Evolutionary conservation across 1,284 basidiomycete genomes (phyloP).

Genomic region (Sanghuangporus sanghuang): DNA sequence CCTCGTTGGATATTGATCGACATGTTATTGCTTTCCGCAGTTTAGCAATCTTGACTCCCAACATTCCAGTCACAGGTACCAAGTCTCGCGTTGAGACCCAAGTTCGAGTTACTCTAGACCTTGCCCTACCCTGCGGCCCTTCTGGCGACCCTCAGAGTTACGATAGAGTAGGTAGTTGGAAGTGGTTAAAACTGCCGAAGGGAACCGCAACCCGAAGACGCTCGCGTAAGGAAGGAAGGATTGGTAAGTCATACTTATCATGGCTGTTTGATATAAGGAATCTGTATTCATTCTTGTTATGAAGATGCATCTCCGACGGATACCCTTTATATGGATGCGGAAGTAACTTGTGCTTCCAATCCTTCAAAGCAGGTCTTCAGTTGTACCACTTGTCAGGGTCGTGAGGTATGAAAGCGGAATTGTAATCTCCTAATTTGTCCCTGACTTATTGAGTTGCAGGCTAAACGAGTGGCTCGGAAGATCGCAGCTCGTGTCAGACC

Average conservation of each 20-base stretch:
- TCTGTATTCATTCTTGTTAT: conserved; percentile 17
- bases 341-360: conserved; percentile 71
- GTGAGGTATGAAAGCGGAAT: conserved; percentile 56
- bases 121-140: conserved; percentile 62
- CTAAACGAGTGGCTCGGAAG: conserved; percentile 84
- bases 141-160: conserved; percentile 55
- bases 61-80: conserved; percentile 79
- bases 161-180: conserved; percentile 77
- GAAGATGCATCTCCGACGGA: conserved; percentile 69
- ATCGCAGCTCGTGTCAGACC: conserved; percentile 75
- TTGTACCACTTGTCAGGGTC: conserved; percentile 78
- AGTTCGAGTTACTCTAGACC: conserved; percentile 74
- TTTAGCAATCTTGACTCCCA: conserved; percentile 76
- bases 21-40: conserved; percentile 31
- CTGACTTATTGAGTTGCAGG: conserved; percentile 37
- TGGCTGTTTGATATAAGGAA: not conserved
- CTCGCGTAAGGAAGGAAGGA: conserved; percentile 82
- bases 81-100: conserved; percentile 94
- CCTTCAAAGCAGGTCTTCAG: conserved; percentile 75
- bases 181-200: conserved; percentile 72
- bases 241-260: conserved; percentile 46
- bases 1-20: not conserved
- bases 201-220: conserved; percentile 80
- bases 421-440: conserved; percentile 3
- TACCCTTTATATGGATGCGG: conserved; percentile 62